Evolutionary conservation across 352 stramenopile genomes (phyloP).

Genomic region (Phytophthora tentaculata): DNA sequence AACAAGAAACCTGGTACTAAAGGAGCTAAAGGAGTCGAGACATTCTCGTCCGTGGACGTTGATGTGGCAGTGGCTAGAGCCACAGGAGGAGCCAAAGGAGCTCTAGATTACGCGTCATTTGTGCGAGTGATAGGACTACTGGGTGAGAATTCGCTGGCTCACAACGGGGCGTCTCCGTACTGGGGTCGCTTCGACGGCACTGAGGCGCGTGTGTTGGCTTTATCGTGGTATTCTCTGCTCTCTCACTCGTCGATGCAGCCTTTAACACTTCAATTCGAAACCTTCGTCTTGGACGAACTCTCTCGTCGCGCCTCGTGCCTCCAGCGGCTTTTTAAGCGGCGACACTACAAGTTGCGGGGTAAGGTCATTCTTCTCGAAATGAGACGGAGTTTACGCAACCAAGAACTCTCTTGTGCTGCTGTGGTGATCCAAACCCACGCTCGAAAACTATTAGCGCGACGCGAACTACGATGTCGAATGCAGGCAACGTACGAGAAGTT

Average conservation of each 20-base stretch:
- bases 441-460: slow-evolving; percentile 44
- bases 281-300: slow-evolving; percentile 33
- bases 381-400: slow-evolving; percentile 17
- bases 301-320: slow-evolving; percentile 31
- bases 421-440: slow-evolving; percentile 42
- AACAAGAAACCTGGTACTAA: slow-evolving; percentile 25
- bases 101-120: slow-evolving; percentile 59
- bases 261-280: slow-evolving; percentile 28
- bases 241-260: slow-evolving; percentile 33
- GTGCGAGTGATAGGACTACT: slow-evolving; percentile 36
- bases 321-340: slow-evolving; percentile 42
- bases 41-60: slow-evolving; percentile 60
- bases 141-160: slow-evolving; percentile 38
- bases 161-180: slow-evolving; percentile 32
- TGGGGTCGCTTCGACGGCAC: slow-evolving; percentile 53
- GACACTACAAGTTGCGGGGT: slow-evolving; percentile 31
- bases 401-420: slow-evolving; percentile 27
- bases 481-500: slow-evolving; percentile 75
- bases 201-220: slow-evolving; percentile 47
- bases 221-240: slow-evolving; percentile 57
- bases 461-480: slow-evolving; percentile 36
- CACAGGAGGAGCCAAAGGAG: slow-evolving; percentile 49
- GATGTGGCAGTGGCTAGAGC: slow-evolving; percentile 69
- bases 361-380: slow-evolving; percentile 33
- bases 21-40: slow-evolving; percentile 20